A percentile compares a stretch with the other conserved stretches of the same genome.
Evolutionary conservation across 2,329 filamentous ascomycete species (phyloP).

Genomic region (Epichloe aotearoae): DNA sequence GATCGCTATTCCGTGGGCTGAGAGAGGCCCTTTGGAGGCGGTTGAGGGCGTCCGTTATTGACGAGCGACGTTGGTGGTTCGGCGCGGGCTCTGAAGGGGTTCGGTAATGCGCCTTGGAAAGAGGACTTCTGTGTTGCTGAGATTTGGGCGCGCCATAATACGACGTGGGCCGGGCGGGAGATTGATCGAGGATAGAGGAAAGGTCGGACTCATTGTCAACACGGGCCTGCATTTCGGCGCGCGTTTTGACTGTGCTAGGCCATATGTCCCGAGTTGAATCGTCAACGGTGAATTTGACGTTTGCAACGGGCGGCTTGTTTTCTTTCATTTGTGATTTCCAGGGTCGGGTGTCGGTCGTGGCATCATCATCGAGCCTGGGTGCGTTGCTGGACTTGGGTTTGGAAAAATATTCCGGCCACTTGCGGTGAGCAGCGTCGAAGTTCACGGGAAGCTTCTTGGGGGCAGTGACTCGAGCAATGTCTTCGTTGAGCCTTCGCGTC

Average conservation of each 20-base stretch:
- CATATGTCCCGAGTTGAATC: slow-evolving; percentile 30
- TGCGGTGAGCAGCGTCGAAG: slow-evolving; percentile 32
- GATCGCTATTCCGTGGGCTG: slow-evolving; percentile 13
- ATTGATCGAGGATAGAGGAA: slow-evolving; percentile 30
- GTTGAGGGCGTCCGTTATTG: slow-evolving; percentile 22
- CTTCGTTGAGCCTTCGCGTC: slow-evolving; percentile 35
- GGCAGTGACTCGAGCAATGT: slow-evolving; percentile 31
- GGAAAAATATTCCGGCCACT: slow-evolving; percentile 39
- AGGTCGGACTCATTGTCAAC: slow-evolving; percentile 40
- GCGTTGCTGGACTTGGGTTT: slow-evolving; percentile 22
- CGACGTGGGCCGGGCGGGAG: slow-evolving; percentile 19
- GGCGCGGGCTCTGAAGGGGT: slow-evolving; percentile 16
- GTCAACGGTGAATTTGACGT: slow-evolving; percentile 22
- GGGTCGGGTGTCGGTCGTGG: slow-evolving; percentile 23
- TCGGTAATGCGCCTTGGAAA: slow-evolving; percentile 22
- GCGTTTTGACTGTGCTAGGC: slow-evolving; percentile 26
- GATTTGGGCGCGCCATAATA: slow-evolving; percentile 15
- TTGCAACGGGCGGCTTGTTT: slow-evolving; percentile 26
- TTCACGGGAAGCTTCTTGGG: slow-evolving; percentile 27
- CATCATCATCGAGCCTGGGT: slow-evolving; percentile 14
- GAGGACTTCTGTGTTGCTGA: slow-evolving; percentile 23
- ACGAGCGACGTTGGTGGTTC: slow-evolving; percentile 14
- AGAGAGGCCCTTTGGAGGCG: slow-evolving; percentile 23
- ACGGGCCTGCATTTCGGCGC: slow-evolving; percentile 39
- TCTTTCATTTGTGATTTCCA: slow-evolving; percentile 28